Evolutionary conservation across 2,329 filamentous ascomycete genomes (phyloP).

Genomic region (Emergomyces orientalis): DNA sequence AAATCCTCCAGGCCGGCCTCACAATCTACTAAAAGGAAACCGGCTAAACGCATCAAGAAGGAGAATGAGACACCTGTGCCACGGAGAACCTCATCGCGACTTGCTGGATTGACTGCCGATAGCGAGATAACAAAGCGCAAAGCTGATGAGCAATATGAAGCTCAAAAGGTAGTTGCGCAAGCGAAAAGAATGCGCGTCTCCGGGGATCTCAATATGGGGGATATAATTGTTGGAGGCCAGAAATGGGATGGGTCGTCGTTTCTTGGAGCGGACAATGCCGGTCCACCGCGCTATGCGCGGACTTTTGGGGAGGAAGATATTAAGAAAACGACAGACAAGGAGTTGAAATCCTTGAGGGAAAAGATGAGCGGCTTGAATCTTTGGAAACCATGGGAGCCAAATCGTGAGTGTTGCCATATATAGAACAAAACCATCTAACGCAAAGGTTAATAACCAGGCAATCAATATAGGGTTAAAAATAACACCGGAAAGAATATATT

Average conservation of each 20-base stretch:
- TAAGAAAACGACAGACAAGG: constrained; percentile 66
- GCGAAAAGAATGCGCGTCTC: constrained; percentile 57
- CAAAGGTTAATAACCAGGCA: background rate
- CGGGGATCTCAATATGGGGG: constrained; percentile 60
- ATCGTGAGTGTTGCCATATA: constrained; percentile 44
- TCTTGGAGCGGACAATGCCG: constrained; percentile 50
- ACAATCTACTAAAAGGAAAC: constrained; percentile 38
- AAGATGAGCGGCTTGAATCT: constrained; percentile 68
- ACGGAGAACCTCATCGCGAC: constrained; percentile 51
- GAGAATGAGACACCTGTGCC: constrained; percentile 48
- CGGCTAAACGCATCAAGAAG: constrained; percentile 53
- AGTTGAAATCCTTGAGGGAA: constrained; percentile 61
- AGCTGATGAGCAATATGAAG: constrained; percentile 54
- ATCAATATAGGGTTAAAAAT: constrained; percentile 67
- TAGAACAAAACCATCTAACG: background rate
- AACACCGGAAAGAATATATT: constrained; percentile 77
- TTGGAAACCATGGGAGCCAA: constrained; percentile 77
- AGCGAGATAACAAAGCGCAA: constrained; percentile 61
- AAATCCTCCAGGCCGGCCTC: constrained; percentile 40
- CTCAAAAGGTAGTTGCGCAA: constrained; percentile 47
- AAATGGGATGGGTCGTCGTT: constrained; percentile 63
- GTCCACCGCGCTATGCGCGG: constrained; percentile 68
- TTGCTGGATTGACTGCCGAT: constrained; percentile 55
- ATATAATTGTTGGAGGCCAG: constrained; percentile 71
- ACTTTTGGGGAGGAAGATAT: constrained; percentile 84